Evolutionary conservation across 768 basidiomycete genomes (phyloP), one percentile per base, ranked within the genome.

Genomic region (Cystobasidiopsis lactophilus): DNA sequence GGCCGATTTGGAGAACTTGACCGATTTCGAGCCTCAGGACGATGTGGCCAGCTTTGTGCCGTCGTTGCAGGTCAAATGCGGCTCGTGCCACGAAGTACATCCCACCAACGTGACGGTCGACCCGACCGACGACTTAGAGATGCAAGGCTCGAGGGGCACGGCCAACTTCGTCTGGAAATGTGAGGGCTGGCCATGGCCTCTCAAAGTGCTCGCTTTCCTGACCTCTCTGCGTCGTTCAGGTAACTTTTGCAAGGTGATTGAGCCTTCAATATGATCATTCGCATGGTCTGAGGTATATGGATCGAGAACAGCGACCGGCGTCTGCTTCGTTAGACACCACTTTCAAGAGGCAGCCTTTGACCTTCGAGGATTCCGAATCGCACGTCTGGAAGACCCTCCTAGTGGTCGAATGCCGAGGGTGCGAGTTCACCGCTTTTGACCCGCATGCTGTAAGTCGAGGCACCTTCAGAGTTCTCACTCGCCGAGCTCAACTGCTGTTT

Each of bases 141-240:
- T 47, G 14, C 45, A 23, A 29, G 45, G 45, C 4, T 21, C n/a
- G 16, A 26, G 45, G 16, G 45, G 45, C 10, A 47, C 45, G 30
- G 45, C 45, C 4, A 13, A 47, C 29, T 47, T 47, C n/a, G 45
- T 47, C 9, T 47, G 45, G 45, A 47, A 47, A 27, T 47, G 45
- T 27, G 23, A 10, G 14, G 10, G 3, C 16, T 47, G 26, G 16
- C 14, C 33, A 7, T 47, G 24, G 9, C 10, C 37, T 38, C 37
- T 38, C 41, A 43, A 19, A 11, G 13, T 11, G 19, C 41, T 43
- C 23, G 10, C 41, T 7, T 43, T 43, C 41, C 7, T 19, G 7
- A 35, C 33, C 33, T 35, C 33, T 35, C 9, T 7, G 9, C 7
- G 16, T 7, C 16, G 9, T 16, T 16, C 16, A 35, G 33, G 33